phyloP scores from a whole-genome alignment of 2,329 filamentous ascomycete species.

The Fusarium nelsonii region DNA sequence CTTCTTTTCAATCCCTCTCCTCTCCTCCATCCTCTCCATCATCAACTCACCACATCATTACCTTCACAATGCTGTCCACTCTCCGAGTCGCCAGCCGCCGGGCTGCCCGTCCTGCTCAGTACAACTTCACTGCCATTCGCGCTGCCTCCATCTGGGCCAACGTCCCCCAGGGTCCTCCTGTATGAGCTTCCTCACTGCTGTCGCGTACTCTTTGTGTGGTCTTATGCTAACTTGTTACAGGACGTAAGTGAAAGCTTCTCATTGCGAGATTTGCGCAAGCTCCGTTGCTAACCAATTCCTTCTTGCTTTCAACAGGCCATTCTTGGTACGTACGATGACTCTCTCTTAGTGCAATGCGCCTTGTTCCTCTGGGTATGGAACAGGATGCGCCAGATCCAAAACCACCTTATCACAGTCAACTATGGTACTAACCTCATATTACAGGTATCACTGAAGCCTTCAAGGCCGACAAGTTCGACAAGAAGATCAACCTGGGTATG shows the following conservation, averaged over 20 bases:
- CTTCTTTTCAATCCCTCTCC: slow-evolving; percentile 25
- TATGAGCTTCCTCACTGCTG: slow-evolving; percentile 63
- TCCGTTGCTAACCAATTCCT: slow-evolving; percentile 42
- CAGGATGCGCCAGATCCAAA: slow-evolving; percentile 24
- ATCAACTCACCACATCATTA: slow-evolving; percentile 25
- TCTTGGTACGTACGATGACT: slow-evolving; percentile 67
- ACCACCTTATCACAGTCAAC: slow-evolving; percentile 18
- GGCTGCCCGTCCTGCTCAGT: slow-evolving; percentile 57
- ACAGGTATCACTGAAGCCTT: slow-evolving; percentile 95
- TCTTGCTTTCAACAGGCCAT: slow-evolving; percentile 70
- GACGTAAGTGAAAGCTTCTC: slow-evolving; percentile 53
- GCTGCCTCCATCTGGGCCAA: slow-evolving; percentile 88
- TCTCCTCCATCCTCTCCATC: slow-evolving; percentile 30
- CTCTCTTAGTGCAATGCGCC: slow-evolving; percentile 37
- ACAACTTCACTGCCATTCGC: slow-evolving; percentile 57
- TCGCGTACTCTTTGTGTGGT: slow-evolving; percentile 24
- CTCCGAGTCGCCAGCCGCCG: slow-evolving; percentile 66
- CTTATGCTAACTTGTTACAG: slow-evolving; percentile 46
- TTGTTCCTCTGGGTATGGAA: slow-evolving; percentile 20
- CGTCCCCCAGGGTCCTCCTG: slow-evolving; percentile 93
- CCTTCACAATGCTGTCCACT: slow-evolving; percentile 66
- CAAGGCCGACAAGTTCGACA: slow-evolving; percentile 92
- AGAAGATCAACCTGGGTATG: slow-evolving; percentile 98
- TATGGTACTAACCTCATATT: slow-evolving; percentile 42
- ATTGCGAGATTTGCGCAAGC: slow-evolving; percentile 27